Base-by-base conservation (phyloP, 441 rosid species). In the Brassica hybrid region DNA sequence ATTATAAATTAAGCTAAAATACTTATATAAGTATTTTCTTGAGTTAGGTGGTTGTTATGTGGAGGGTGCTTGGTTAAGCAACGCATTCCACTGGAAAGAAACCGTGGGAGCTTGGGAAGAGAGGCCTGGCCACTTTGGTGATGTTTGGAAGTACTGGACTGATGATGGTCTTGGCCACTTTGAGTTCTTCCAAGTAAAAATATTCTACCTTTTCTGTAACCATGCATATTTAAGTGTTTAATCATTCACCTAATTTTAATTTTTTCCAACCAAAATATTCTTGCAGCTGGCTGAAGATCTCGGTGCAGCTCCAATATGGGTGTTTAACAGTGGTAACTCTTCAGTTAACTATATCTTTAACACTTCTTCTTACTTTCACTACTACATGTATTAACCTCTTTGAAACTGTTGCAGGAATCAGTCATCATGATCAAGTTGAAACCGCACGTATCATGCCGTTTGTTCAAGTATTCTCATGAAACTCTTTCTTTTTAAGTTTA, bases 71-170 rank as follows among this genome's bases (percentile, higher is more conserved):
- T 87, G 96, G 93, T 82, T 92, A 77, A 88, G 93, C 84, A 94
- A 94, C 83, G 97, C 98, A 48, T 88, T 94, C 76, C 96, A 93
- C 60, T 94, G 98, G 98, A 90, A 94, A 85, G 89, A 86, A 81
- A 85, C 89, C 16, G 75, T 92, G 59, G 98, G 98, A 67, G 90
- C 97, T 6, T 92, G 96, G 98, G 97, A 94, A 80, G 94, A 94
- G 83, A 90, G 98, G 80, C 89, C 98, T 12, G 96, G 98, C n/a
- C 98, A 91, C 76, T 94, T 87, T 73, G 93, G 93, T 73, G 96
- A 91, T 75, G 96, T 94, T 85, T 94, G 97, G 97, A 87, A 69
- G 85, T 94, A 94, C 56, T 94, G 97, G 98, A 94, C 98, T 7
- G 98, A 94, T 82, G 97, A 94, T 79, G 98, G 97, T 5, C 86